Conservation (phyloP, 805 yeast genomes). For the Yarrowia sp. region DNA sequence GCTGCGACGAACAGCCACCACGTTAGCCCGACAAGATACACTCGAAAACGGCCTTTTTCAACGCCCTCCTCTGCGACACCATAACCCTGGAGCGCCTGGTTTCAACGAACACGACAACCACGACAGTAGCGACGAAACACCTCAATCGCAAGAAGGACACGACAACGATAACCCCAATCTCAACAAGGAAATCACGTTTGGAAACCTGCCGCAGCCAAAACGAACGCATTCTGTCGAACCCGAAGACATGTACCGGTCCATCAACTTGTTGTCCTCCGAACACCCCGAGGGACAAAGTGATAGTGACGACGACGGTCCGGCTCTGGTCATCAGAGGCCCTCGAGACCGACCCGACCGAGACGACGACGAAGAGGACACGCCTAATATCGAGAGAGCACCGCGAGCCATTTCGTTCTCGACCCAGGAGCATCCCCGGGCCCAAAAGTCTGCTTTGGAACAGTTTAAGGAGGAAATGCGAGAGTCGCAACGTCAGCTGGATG, state of each 20-base stretch:
- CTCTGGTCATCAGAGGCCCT: constrained; percentile 73
- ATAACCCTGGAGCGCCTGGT: not conserved
- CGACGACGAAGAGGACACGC: constrained; percentile 27
- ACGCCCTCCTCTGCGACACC: constrained; percentile 11
- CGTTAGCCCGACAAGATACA: constrained; percentile 50
- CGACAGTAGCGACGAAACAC: not conserved
- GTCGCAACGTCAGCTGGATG: not conserved
- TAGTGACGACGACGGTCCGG: constrained; percentile 62
- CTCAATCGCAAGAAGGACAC: not conserved
- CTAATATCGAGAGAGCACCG: not conserved
- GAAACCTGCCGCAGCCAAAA: constrained; percentile 45
- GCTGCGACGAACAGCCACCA: constrained; percentile 76
- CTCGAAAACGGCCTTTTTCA: not conserved
- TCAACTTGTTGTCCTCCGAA: constrained; percentile 55
- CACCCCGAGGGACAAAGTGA: constrained; percentile 32
- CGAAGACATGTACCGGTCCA: constrained; percentile 77
- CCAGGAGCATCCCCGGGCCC: constrained; percentile 8
- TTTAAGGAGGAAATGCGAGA: constrained; percentile 7
- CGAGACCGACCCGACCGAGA: constrained; percentile 42
- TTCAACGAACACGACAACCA: not conserved
- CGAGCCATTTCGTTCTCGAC: constrained; percentile 15
- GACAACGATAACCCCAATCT: constrained; percentile 30
- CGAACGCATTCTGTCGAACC: constrained; percentile 57
- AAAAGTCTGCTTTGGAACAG: not conserved
- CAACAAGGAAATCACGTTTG: constrained; percentile 52